Conservation (phyloP, 2,329 filamentous ascomycete genomes). For the Xylariomycetidae sp. region DNA sequence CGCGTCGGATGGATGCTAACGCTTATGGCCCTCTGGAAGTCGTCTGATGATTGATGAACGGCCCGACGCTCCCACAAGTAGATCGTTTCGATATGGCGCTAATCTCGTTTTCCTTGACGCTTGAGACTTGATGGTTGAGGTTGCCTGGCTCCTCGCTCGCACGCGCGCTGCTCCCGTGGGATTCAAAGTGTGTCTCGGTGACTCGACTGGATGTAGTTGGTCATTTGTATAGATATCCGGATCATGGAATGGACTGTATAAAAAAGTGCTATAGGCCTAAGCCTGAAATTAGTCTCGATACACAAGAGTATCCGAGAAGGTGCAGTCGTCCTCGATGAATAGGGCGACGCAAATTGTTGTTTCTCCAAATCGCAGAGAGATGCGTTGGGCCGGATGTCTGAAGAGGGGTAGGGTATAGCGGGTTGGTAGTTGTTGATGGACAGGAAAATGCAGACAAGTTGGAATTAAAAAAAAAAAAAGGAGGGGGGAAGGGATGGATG, state of each 20-base stretch:
- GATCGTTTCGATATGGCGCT: no score
- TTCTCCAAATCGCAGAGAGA: constrained; percentile 13
- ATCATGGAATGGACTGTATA: constrained; percentile 49
- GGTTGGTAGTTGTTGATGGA: constrained; percentile 18
- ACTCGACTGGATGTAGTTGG: constrained; percentile 43
- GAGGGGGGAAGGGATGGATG: constrained; percentile 25
- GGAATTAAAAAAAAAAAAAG: constrained; percentile 23
- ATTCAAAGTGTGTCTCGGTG: constrained; percentile 66
- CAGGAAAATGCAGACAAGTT: constrained; percentile 22
- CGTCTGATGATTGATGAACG: no score
- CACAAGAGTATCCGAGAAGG: constrained; percentile 24
- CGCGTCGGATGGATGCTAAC: no score
- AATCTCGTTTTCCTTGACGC: constrained; percentile 23
- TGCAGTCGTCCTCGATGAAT: constrained; percentile 23
- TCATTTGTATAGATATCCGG: constrained; percentile 49
- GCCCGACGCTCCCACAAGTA: no score
- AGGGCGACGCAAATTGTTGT: constrained; percentile 22
- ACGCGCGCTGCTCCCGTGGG: constrained; percentile 57
- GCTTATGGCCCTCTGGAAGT: no score
- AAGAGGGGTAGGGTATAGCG: constrained; percentile 28
- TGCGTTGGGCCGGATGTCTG: constrained; percentile 17
- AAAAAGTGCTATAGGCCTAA: constrained; percentile 32
- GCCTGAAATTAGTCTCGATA: constrained; percentile 24
- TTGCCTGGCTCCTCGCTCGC: constrained; percentile 55
- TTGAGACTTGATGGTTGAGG: constrained; percentile 56